A percentile compares a stretch with the other conserved stretches of the same genome.
Conservation (phyloP, 129 eudicot genomes). For the Escallonia rubra region DNA sequence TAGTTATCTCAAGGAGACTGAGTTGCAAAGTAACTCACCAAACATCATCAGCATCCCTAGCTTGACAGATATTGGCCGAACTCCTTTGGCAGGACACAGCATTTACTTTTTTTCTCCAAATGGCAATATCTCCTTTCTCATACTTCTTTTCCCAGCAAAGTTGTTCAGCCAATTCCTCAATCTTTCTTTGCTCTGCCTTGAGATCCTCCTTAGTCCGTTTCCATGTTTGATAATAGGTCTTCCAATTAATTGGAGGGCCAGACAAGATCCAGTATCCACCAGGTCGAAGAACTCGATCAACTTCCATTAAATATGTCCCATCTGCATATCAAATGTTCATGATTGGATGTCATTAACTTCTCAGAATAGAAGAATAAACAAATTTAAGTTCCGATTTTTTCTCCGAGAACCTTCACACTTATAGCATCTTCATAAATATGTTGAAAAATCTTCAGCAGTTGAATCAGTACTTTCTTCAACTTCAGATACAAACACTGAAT, state of each 20-base stretch:
- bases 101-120: slow-evolving; percentile 65
- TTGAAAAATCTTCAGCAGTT: too few relatives aligned
- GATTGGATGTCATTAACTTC: slow-evolving; percentile 3
- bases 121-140: slow-evolving; percentile 92
- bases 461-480: too few relatives aligned
- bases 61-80: slow-evolving; percentile 45
- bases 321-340: slow-evolving; percentile 30
- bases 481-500: too few relatives aligned
- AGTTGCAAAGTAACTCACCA: slow-evolving; percentile 49
- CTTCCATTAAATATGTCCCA: slow-evolving; percentile 90
- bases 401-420: too few relatives aligned
- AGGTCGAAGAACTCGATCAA: slow-evolving; percentile 94
- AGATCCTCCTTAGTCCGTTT: slow-evolving; percentile 76
- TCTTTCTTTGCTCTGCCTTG: slow-evolving; percentile 70
- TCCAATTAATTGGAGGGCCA: slow-evolving; percentile 98
- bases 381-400: too few relatives aligned
- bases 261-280: slow-evolving; percentile 97
- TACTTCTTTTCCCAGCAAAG: slow-evolving; percentile 99
- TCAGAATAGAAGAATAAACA: neutral
- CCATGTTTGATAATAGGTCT: slow-evolving; percentile 78
- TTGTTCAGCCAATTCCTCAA: slow-evolving; percentile 76
- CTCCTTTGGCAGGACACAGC: slow-evolving; percentile 56
- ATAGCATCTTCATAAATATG: too few relatives aligned
- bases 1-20: neutral
- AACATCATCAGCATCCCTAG: slow-evolving; percentile 67